These are phyloP conservation scores for Spatholobus suberectus DNA, from an alignment of 306 rosid species.

Conservation along the genomic window DNA sequence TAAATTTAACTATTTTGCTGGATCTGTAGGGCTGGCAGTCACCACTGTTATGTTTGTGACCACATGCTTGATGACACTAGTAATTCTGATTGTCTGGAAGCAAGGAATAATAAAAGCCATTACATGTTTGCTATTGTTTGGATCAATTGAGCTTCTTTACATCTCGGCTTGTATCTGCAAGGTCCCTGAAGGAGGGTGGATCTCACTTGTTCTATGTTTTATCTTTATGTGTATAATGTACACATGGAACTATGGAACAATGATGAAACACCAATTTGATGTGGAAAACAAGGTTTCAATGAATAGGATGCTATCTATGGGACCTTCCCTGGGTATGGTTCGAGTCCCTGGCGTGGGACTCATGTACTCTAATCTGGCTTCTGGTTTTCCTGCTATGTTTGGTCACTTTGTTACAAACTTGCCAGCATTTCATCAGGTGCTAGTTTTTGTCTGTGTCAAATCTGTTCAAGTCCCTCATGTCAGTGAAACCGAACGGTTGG, in stretches of 20 bases:
- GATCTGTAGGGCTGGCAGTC: conserved; percentile 63
- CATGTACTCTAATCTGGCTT: conserved; percentile 56
- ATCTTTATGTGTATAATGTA: conserved; percentile 60
- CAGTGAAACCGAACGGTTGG: conserved; percentile 47
- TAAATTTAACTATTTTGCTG: conserved; percentile 38
- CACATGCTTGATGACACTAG: conserved; percentile 72
- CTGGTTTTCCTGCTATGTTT: conserved; percentile 65
- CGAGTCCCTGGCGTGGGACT: conserved; percentile 76
- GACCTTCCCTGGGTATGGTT: conserved; percentile 69
- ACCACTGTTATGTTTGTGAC: conserved; percentile 77
- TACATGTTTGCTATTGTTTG: conserved; percentile 58
- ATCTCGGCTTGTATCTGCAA: conserved; percentile 64
- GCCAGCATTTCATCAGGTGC: conserved; percentile 75
- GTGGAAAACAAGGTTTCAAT: conserved; percentile 75
- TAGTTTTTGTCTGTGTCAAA: conserved; percentile 68
- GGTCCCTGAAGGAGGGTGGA: conserved; percentile 76
- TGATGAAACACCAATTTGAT: conserved; percentile 70
- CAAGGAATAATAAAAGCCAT: conserved; percentile 48
- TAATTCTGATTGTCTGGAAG: conserved; percentile 68
- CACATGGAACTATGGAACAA: conserved; percentile 76
- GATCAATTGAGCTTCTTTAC: conserved; percentile 69
- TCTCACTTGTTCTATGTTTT: conserved; percentile 55
- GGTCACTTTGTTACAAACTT: conserved; percentile 75
- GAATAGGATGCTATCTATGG: conserved; percentile 54
- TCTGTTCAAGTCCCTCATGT: conserved; percentile 68